Conservation (phyloP, 2,329 filamentous ascomycete genomes). For the Phyllosticta paracitricarpa region DNA sequence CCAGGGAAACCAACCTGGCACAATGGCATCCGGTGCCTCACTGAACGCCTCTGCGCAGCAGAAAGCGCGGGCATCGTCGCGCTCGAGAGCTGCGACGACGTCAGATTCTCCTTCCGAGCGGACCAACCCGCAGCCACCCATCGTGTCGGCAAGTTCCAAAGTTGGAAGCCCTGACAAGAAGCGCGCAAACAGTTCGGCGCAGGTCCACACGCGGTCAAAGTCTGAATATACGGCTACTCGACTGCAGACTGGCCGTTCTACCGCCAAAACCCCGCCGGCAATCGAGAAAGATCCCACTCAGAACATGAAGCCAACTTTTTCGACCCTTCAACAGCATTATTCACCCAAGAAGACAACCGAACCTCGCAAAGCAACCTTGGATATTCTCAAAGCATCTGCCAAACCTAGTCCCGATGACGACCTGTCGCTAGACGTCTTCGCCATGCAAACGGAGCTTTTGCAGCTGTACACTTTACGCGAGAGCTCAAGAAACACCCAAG, state of each 20-base stretch:
- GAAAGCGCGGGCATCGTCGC: background rate
- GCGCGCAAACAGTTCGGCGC: background rate
- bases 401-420: constrained; percentile 6
- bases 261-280: background rate
- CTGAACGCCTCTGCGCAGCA: background rate
- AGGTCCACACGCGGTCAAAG: constrained; percentile 4
- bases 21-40: background rate
- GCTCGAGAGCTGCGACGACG: constrained; percentile 4
- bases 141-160: background rate
- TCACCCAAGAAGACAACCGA: constrained; percentile 25
- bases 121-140: background rate
- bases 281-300: constrained; percentile 8
- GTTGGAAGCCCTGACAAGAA: background rate
- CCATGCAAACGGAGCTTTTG: constrained; percentile 28
- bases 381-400: constrained; percentile 24
- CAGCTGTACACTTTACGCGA: constrained; percentile 29
- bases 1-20: background rate
- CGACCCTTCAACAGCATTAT: constrained; percentile 31
- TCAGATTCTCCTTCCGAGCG: background rate
- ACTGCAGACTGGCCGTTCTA: background rate
- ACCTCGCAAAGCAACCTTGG: constrained; percentile 18
- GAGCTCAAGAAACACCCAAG: constrained; percentile 16
- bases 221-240: constrained; percentile 3
- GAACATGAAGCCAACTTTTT: constrained; percentile 19
- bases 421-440: constrained; percentile 21